Evolutionary conservation across 108 stramenopile species (phyloP), one percentile per base, ranked within the genome.

Genomic region (Fragilariopsis cylindrus): DNA sequence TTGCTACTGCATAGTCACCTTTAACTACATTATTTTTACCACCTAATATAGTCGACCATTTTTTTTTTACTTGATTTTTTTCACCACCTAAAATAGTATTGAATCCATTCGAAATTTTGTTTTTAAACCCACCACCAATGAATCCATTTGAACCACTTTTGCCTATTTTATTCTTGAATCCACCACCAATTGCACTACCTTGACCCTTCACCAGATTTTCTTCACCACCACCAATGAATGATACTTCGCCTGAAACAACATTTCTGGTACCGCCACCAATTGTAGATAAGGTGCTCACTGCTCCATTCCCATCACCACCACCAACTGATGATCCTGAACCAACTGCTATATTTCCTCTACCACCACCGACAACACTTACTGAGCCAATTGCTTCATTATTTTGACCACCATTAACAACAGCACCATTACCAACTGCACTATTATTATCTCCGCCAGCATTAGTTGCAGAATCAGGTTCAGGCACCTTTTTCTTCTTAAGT

Each of bases 161-260:
- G 30, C 30, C 30, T 60, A 60, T 60, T 21, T 40, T 40, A 60
- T 60, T 60, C 3, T 60, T 40, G 39, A 7, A 41, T 30, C 58
- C 58, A 30, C 58, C 58, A 4, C 58, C 58, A 60, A 60, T 60
- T 5, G 58, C 11, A 60, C 40, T 41, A 41, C 18, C 58, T 4
- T 4, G 39, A 8, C 41, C 8, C 41, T 60, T 40, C 11, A 60
- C 58, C 39, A 41, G 41, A 9, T 60, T 60, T 30, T 30, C 41
- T 30, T 60, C 18, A 60, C 58, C 58, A 4, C 58, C 58, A 40
- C 58, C 21, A 40, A 60, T 60, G 4, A 30, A 60, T 30, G 58
- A 60, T 8, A 60, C 39, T 60, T 60, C 4, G 41, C 58, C 58
- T 11, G 58, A 30, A 9, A n/a, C 58, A 4, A 60, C 58, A 60